These are phyloP conservation scores for Globisporangium rhizosaccharum DNA, from an alignment of 352 stramenopile species.

Conservation along the genomic window DNA sequence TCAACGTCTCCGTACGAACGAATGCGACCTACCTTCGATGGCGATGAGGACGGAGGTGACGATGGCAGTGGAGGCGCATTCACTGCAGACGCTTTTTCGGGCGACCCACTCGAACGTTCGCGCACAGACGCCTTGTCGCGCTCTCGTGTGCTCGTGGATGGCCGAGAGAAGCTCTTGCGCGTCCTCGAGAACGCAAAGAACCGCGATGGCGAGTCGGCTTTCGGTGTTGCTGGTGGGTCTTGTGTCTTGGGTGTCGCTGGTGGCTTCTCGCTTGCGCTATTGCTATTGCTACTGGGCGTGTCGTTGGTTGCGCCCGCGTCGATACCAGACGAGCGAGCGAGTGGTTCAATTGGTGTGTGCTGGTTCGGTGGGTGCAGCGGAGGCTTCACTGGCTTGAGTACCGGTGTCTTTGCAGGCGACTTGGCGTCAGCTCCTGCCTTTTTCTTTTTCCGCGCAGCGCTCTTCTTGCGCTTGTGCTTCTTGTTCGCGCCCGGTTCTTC, in stretches of 20 bases:
- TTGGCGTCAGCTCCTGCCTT: background rate
- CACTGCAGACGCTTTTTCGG: background rate
- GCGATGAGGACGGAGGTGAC: background rate
- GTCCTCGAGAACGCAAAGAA: slow-evolving; percentile 11
- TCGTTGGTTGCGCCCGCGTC: background rate
- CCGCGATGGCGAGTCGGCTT: slow-evolving; percentile 13
- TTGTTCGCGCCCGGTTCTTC: background rate
- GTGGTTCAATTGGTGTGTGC: background rate
- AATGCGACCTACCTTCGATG: slow-evolving; percentile 4
- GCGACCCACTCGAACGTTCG: background rate
- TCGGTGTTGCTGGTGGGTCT: background rate
- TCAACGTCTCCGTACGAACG: background rate
- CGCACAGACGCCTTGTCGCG: background rate
- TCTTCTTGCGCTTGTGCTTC: slow-evolving; percentile 2
- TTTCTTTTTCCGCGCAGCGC: slow-evolving; percentile 5
- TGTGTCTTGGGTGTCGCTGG: background rate
- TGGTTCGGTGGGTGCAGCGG: slow-evolving; percentile 1
- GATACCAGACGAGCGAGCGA: background rate
- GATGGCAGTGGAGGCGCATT: background rate
- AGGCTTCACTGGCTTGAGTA: slow-evolving; percentile 7
- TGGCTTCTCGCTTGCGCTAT: background rate
- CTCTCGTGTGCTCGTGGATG: background rate
- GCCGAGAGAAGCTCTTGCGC: background rate
- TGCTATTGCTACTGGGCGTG: background rate
- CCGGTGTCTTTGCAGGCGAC: background rate